Percentiles rank a stretch among this genome's conserved stretches.
These are phyloP conservation scores for Coniferiporia weirii DNA, from an alignment of 1,284 basidiomycete species.

Conservation along the genomic window DNA sequence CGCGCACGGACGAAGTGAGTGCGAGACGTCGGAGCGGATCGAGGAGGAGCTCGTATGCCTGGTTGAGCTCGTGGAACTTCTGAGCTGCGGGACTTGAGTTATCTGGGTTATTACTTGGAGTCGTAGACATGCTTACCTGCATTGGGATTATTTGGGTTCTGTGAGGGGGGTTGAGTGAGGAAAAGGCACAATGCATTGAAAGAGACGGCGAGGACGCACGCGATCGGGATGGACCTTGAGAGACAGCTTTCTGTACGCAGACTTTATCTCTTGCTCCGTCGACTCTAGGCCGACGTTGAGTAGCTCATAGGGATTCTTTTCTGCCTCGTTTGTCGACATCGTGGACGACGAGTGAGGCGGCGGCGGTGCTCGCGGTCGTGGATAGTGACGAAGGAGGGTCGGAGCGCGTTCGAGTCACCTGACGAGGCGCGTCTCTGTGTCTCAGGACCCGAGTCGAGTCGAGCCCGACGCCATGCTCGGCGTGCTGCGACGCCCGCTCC, in stretches of 20 bases:
- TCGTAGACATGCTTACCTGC: slow-evolving; percentile 45
- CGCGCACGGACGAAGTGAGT: slow-evolving; percentile 73
- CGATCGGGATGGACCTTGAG: slow-evolving; percentile 88
- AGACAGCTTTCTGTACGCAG: slow-evolving; percentile 78
- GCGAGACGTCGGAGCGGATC: slow-evolving; percentile 81
- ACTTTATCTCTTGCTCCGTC: slow-evolving; percentile 79
- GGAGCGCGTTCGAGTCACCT: not conserved
- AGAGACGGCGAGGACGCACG: slow-evolving; percentile 39
- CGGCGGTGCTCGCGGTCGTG: not conserved
- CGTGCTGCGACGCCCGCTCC: slow-evolving; percentile 20
- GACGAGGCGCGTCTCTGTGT: not conserved
- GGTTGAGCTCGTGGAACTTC: slow-evolving; percentile 85
- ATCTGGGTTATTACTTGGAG: not conserved
- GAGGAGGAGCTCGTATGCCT: slow-evolving; percentile 80
- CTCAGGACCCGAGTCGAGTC: not conserved
- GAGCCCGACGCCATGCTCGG: slow-evolving; percentile 5
- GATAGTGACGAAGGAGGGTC: not conserved
- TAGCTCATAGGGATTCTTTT: slow-evolving; percentile 72
- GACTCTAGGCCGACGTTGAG: slow-evolving; percentile 64
- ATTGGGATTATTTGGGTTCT: slow-evolving; percentile 78
- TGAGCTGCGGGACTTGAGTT: slow-evolving; percentile 39
- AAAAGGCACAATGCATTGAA: slow-evolving; percentile 25
- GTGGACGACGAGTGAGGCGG: not conserved
- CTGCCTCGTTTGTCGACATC: slow-evolving; percentile 33
- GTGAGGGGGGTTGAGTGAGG: slow-evolving; percentile 13